phyloP scores from a whole-genome alignment of 2,329 filamentous ascomycete species.

The Colletotrichum abscissum region DNA sequence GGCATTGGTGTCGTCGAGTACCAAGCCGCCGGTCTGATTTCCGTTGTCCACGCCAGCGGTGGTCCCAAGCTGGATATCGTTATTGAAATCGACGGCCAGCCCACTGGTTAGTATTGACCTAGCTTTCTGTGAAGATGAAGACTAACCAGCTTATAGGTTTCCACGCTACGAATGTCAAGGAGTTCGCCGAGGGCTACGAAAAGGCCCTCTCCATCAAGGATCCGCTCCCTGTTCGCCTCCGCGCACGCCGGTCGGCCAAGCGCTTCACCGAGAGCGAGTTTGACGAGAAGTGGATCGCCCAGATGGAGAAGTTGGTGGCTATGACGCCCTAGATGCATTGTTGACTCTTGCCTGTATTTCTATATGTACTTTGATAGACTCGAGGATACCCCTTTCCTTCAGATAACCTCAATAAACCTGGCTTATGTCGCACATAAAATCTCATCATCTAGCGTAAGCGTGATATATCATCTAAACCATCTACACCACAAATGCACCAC shows the following conservation, averaged over 20 bases:
- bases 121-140: not conserved
- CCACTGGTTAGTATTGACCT: constrained; percentile 70
- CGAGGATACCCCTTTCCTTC: constrained; percentile 49
- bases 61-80: constrained; percentile 96
- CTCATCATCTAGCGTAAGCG: not conserved
- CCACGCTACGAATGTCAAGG: constrained; percentile 80
- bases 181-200: constrained; percentile 85
- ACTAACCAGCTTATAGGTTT: constrained; percentile 69
- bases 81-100: constrained; percentile 78
- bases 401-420: constrained; percentile 26
- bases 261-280: constrained; percentile 93
- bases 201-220: constrained; percentile 80
- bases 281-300: constrained; percentile 78
- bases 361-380: constrained; percentile 43
- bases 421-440: not conserved
- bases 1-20: constrained; percentile 99
- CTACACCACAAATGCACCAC: constrained; percentile 68
- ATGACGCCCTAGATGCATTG: constrained; percentile 40
- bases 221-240: constrained; percentile 77
- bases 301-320: constrained; percentile 78
- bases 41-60: constrained; percentile 92
- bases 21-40: constrained; percentile 92
- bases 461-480: not conserved
- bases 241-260: constrained; percentile 82
- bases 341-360: constrained; percentile 27